Evolutionary conservation across 768 basidiomycete genomes (phyloP).

Genomic region (Infundibulicybe gibba): DNA sequence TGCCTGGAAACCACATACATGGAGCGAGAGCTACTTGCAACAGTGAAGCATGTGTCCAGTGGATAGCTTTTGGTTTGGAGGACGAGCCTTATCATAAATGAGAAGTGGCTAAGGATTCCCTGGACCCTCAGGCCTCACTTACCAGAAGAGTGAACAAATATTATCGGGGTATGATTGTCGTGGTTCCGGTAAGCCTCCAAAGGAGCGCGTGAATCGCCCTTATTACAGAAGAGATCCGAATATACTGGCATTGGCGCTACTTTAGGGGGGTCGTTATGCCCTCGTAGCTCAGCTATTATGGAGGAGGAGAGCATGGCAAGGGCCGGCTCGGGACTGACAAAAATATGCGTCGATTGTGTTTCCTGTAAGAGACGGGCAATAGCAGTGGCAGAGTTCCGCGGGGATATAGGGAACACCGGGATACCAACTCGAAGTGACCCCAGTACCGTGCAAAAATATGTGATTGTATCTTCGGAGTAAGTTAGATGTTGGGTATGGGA

Average conservation of each 20-base stretch:
- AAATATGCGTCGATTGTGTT: background rate
- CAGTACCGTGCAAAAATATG: constrained; percentile 12
- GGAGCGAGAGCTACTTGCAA: too few species aligned
- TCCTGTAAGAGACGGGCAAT: background rate
- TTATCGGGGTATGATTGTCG: too few species aligned
- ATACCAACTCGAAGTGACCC: constrained; percentile 11
- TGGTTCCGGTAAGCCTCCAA: too few species aligned
- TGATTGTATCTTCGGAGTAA: constrained; percentile 15
- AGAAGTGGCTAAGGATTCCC: too few species aligned
- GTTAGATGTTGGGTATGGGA: background rate
- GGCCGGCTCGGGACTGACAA: constrained; percentile 1
- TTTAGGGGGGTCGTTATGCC: background rate
- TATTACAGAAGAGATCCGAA: background rate
- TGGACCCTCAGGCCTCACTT: too few species aligned
- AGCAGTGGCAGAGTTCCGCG: constrained; percentile 4
- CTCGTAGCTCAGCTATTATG: background rate
- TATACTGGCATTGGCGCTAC: background rate
- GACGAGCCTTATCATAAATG: too few species aligned
- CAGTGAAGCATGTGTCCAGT: too few species aligned
- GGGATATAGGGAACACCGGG: constrained; percentile 20
- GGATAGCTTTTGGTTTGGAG: too few species aligned
- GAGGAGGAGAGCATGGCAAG: background rate
- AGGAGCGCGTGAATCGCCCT: too few species aligned
- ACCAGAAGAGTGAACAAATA: too few species aligned
- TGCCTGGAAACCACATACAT: too few species aligned